Base-by-base conservation (phyloP, 352 stramenopile genomes). In the Pythium brassicae region DNA sequence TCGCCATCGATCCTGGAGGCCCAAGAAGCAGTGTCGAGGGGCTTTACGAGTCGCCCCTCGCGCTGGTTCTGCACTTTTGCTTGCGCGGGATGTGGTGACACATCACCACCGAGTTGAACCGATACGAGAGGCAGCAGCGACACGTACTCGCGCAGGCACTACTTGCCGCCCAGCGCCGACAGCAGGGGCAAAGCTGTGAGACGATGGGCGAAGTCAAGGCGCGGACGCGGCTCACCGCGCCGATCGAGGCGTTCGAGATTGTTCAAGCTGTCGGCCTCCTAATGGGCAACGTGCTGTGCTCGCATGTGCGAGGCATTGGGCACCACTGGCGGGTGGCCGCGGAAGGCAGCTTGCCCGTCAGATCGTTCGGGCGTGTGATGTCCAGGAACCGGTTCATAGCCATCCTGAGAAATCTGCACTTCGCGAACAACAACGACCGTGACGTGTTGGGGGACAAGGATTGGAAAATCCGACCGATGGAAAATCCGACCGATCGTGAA, bases 221-320 rank as follows among this genome's bases (percentile, higher is more conserved):
- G 6, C 2, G 42, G 8, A 47, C 23, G 29, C 29, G 29, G 4
- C 29, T 35, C 29, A 10, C 29, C 5, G 29, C 10, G 29, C 29
- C 29, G 4, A 22, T 22, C 37, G 48, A 34, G 19, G 32, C 48
- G 17, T 42, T 20, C 17, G 48, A n/a, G 27, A 42, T 53, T 22
- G 48, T 27, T 43, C 48, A 27, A 25, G 48, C 9, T 12, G 29
- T 53, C 1, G 26, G 27, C 19, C 17, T 53, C 1, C 10, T 53
- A 10, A n/a, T 53, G 3, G 48, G 27, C 19, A 53, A 53, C 25
- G 48, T 53, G 15, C 25, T 53, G 48, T 42, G 26, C 17, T 29
- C 25, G 12, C 48, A 44, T 4, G 26, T 27, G 2, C 27, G 17
- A 10, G 29, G 25, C 3, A 43, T 53, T 19, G 32, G 9, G 9